These are phyloP conservation scores for Phytopythium ostracodes DNA, from an alignment of 352 stramenopile species.

Conservation along the genomic window DNA sequence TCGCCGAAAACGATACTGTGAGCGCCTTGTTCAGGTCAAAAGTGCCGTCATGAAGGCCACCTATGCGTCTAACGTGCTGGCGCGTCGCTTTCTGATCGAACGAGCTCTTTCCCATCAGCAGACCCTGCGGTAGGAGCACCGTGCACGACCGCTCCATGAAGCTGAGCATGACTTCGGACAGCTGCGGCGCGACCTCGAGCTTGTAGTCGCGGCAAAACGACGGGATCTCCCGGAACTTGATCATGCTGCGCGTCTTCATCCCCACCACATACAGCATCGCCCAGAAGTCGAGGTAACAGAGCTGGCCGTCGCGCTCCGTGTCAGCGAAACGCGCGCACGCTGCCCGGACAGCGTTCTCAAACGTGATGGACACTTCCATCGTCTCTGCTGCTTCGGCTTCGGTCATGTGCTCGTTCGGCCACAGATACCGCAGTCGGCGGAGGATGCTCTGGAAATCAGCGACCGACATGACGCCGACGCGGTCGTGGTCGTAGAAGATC, in stretches of 20 bases:
- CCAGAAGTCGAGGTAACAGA: slow-evolving; percentile 85
- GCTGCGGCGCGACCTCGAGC: slow-evolving; percentile 53
- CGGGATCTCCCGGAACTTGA: slow-evolving; percentile 65
- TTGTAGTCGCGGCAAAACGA: slow-evolving; percentile 76
- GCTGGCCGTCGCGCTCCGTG: slow-evolving; percentile 42
- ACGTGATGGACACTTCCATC: slow-evolving; percentile 31
- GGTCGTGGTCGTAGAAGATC: slow-evolving; percentile 68
- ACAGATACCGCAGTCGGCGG: slow-evolving; percentile 57
- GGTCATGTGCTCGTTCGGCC: slow-evolving; percentile 42
- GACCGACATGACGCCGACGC: slow-evolving; percentile 36
- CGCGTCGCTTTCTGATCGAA: slow-evolving; percentile 31
- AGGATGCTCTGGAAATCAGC: slow-evolving; percentile 54
- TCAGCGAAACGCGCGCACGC: slow-evolving; percentile 48
- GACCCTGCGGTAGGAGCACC: slow-evolving; percentile 47
- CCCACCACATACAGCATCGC: slow-evolving; percentile 78
- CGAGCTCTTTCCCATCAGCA: slow-evolving; percentile 51
- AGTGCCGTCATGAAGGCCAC: slow-evolving; percentile 44
- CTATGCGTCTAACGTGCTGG: slow-evolving; percentile 40
- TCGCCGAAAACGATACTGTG: slow-evolving; percentile 31
- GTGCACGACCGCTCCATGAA: slow-evolving; percentile 65
- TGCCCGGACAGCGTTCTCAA: slow-evolving; percentile 50
- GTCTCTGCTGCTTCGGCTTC: slow-evolving; percentile 25
- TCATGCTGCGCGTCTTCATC: slow-evolving; percentile 40
- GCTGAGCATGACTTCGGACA: slow-evolving; percentile 35
- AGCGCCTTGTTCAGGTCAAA: slow-evolving; percentile 32